phyloP scores from a whole-genome alignment of 305 asterid genomes.

The Petunia hybrid region DNA sequence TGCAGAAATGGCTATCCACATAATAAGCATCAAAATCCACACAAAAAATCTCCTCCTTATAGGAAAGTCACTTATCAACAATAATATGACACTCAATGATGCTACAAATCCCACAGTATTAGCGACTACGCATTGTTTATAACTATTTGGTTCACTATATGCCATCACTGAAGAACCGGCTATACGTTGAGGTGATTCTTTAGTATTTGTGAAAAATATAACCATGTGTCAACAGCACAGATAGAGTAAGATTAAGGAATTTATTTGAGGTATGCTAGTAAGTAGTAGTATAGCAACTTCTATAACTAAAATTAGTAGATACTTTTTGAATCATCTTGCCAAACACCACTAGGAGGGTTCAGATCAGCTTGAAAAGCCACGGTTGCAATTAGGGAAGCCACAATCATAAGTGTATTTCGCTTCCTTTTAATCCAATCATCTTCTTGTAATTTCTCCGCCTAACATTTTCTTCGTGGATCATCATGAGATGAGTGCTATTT shows the following conservation, averaged over 20 bases:
- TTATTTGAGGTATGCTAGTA: too few species aligned
- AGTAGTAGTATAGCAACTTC: too few species aligned
- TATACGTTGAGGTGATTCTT: too few species aligned
- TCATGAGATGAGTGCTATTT: too few species aligned
- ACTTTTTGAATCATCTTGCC: constrained; percentile 1
- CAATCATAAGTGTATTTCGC: constrained; percentile 50
- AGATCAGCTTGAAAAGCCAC: constrained; percentile 52
- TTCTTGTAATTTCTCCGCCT: too few species aligned
- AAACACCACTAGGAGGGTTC: constrained; percentile 36
- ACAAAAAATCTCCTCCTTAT: background rate
- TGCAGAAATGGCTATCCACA: constrained; percentile 35
- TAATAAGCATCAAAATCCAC: constrained; percentile 20
- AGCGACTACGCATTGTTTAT: constrained; percentile 22
- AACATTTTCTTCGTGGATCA: background rate
- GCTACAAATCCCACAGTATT: constrained; percentile 49
- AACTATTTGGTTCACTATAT: background rate
- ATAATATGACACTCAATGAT: constrained; percentile 36
- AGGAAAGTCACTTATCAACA: background rate
- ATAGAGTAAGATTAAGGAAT: background rate
- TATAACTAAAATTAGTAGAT: background rate
- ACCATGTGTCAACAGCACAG: background rate
- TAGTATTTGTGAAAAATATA: too few species aligned
- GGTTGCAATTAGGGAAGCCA: constrained; percentile 52
- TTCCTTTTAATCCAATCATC: constrained; percentile 48
- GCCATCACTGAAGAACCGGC: constrained; percentile 23